phyloP scores from a whole-genome alignment of 2,329 filamentous ascomycete species.

The Nemania sp. region DNA sequence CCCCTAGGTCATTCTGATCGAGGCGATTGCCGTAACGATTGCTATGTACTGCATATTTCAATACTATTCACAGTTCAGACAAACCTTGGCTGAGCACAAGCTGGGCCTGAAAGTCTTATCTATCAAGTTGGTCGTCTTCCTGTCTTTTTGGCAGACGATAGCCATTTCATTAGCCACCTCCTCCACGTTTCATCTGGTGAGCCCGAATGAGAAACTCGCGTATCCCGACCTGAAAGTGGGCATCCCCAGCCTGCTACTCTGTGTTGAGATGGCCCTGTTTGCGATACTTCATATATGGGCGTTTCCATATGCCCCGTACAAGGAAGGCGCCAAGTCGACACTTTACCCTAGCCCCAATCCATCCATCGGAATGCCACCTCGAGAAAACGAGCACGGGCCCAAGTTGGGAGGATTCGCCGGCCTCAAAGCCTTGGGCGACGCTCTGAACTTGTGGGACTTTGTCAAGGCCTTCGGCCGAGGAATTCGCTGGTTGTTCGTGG shows the following conservation, averaged over 20 bases:
- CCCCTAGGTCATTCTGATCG: slow-evolving; percentile 66
- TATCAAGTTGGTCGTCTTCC: slow-evolving; percentile 90
- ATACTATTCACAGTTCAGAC: slow-evolving; percentile 78
- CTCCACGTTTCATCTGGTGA: slow-evolving; percentile 64
- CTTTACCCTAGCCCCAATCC: slow-evolving; percentile 54
- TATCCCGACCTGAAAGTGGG: slow-evolving; percentile 80
- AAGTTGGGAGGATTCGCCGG: slow-evolving; percentile 70
- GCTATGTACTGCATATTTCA: slow-evolving; percentile 91
- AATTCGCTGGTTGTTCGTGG: slow-evolving; percentile 80
- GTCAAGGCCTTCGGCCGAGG: slow-evolving; percentile 78
- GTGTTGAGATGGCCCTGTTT: slow-evolving; percentile 84
- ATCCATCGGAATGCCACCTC: slow-evolving; percentile 45
- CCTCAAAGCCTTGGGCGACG: slow-evolving; percentile 67
- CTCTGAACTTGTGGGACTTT: slow-evolving; percentile 82
- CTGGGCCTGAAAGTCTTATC: slow-evolving; percentile 82
- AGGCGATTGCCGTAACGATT: slow-evolving; percentile 73
- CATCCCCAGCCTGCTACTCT: slow-evolving; percentile 76
- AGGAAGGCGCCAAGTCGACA: slow-evolving; percentile 47
- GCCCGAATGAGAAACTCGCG: slow-evolving; percentile 64
- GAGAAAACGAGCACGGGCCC: slow-evolving; percentile 49
- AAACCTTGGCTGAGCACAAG: slow-evolving; percentile 68
- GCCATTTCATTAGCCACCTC: slow-evolving; percentile 54
- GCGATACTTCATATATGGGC: slow-evolving; percentile 79
- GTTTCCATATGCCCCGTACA: slow-evolving; percentile 77
- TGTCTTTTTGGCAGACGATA: slow-evolving; percentile 82